phyloP scores from a whole-genome alignment of 768 basidiomycete genomes.

The Dioszegia hungarica region DNA sequence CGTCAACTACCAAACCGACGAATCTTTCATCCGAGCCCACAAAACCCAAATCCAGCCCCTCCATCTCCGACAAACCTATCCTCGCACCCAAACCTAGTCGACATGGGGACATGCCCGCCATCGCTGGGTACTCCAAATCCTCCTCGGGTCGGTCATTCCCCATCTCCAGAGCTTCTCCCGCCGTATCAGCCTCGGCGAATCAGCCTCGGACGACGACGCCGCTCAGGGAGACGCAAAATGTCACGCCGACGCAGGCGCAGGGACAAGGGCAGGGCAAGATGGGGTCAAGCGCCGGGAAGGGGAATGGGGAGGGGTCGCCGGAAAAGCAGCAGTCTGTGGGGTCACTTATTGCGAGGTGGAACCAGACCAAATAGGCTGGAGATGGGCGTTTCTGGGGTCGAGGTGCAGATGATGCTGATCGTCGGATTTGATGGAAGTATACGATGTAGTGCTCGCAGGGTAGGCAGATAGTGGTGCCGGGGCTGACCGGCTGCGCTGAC shows the following conservation, averaged over 20 bases:
- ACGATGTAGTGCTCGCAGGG: too few species aligned
- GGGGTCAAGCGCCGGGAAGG: background rate
- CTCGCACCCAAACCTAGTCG: slow-evolving; percentile 2
- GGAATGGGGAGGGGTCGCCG: slow-evolving; percentile 19
- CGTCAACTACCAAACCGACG: background rate
- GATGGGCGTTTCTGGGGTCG: background rate
- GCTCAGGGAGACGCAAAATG: background rate
- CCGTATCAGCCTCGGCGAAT: background rate
- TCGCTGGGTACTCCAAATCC: slow-evolving; percentile 23
- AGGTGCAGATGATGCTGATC: too few species aligned
- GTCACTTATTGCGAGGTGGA: slow-evolving; percentile 45
- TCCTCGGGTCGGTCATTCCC: slow-evolving; percentile 35
- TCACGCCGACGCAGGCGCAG: background rate
- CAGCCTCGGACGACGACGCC: background rate
- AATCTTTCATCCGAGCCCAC: background rate
- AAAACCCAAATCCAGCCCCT: background rate
- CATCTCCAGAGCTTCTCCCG: slow-evolving; percentile 20
- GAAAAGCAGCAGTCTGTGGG: slow-evolving; percentile 43
- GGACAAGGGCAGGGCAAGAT: background rate
- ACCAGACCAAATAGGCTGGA: slow-evolving; percentile 29
- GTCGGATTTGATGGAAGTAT: too few species aligned
- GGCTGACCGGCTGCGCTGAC: too few species aligned
- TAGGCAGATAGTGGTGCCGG: too few species aligned
- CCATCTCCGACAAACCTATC: slow-evolving; percentile 1
- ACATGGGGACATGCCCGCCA: slow-evolving; percentile 12